Conservation (phyloP, 176 grass and related monocot genomes). For the Zea mays region Zm-B73-REFERENCE-NAM-5.0 NC_050096.1:267649501-267650000, state of each 20-base stretch:
- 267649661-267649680: slow-evolving; percentile 42
- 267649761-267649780: slow-evolving; percentile 79
- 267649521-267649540: slow-evolving; percentile 93
- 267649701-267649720: slow-evolving; percentile 75
- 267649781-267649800: slow-evolving; percentile 85
- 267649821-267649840: slow-evolving; percentile 36
- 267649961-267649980: slow-evolving; percentile 76
- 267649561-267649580: slow-evolving; percentile 82
- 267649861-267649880: slow-evolving; percentile 89
- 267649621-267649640: slow-evolving; percentile 70
- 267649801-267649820: slow-evolving; percentile 51
- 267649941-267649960: slow-evolving; percentile 85
- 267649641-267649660: slow-evolving; percentile 84
- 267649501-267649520: slow-evolving; percentile 98
- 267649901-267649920: slow-evolving; percentile 82
- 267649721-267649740: slow-evolving; percentile 83
- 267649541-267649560: slow-evolving; percentile 71
- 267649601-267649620: slow-evolving; percentile 71
- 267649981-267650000: slow-evolving; percentile 85
- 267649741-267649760: slow-evolving; percentile 65
- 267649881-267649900: slow-evolving; percentile 86
- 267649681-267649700: slow-evolving; percentile 66
- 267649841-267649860: slow-evolving; percentile 54
- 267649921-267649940: slow-evolving; percentile 88
- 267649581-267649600: slow-evolving; percentile 83